phyloP scores from a whole-genome alignment of 305 asterid genomes.

The Fraxinus greggii region DNA sequence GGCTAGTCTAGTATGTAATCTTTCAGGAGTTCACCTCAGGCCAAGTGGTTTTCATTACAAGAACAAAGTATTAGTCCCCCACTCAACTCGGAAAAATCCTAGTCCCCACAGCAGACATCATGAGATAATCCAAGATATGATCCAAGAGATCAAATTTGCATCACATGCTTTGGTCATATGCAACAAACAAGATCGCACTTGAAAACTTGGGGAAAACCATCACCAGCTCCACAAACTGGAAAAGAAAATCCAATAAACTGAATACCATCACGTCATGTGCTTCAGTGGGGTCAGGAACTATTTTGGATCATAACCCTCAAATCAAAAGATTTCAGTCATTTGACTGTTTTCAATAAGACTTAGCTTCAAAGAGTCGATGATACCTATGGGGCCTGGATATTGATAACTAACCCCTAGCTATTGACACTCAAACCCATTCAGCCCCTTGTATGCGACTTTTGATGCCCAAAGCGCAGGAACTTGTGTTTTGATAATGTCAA shows the following conservation, averaged over 20 bases:
- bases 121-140: neutral
- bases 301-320: neutral
- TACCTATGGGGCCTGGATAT: neutral
- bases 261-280: constrained; percentile 10
- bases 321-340: neutral
- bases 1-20: neutral
- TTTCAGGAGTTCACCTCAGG: neutral
- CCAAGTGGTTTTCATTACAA: neutral
- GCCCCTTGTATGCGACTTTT: neutral
- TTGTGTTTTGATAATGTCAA: neutral
- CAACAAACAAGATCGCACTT: neutral
- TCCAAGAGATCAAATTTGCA: neutral
- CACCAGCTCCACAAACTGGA: neutral
- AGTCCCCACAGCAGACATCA: neutral
- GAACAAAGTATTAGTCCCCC: neutral
- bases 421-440: neutral
- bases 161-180: neutral
- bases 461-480: neutral
- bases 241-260: neutral
- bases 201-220: neutral
- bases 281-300: neutral
- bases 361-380: neutral
- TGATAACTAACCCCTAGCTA: neutral
- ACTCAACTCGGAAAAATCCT: neutral
- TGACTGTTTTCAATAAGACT: neutral